A percentile compares a stretch with the other conserved stretches of the same genome.
Conservation (phyloP, 352 stramenopile genomes). For the Phytophthora palmivora region DNA sequence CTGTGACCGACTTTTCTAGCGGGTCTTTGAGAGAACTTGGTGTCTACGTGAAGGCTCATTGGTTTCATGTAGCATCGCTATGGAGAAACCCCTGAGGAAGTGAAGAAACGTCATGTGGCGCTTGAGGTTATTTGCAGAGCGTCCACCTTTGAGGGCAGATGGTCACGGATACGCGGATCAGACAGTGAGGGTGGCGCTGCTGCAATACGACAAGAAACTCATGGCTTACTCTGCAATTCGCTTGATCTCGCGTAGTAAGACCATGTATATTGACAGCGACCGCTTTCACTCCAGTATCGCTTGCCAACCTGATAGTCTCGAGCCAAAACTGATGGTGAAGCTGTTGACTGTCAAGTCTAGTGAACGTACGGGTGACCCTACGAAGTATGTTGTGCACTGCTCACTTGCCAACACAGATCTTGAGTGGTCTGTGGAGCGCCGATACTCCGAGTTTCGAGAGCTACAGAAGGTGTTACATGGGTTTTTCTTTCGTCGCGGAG, state of each 20-base stretch:
- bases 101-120: background rate
- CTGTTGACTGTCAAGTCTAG: conserved; percentile 36
- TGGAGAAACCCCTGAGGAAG: background rate
- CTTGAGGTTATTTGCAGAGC: background rate
- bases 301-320: conserved; percentile 52
- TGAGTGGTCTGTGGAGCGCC: conserved; percentile 68
- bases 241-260: conserved; percentile 2
- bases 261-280: conserved; percentile 43
- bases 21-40: background rate
- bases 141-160: no score
- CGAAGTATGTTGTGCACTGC: conserved; percentile 55
- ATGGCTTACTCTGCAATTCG: conserved; percentile 22
- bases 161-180: no score
- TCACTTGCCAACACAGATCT: conserved; percentile 46
- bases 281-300: conserved; percentile 63
- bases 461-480: conserved; percentile 56
- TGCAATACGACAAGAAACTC: background rate
- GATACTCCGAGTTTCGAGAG: conserved; percentile 78
- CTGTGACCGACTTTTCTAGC: background rate
- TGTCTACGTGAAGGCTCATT: background rate
- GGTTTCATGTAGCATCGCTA: background rate
- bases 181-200: conserved; percentile 25
- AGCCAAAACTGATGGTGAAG: conserved; percentile 60
- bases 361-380: conserved; percentile 16
- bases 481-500: conserved; percentile 48